Base-by-base conservation (phyloP, 805 yeast genomes). In the Teunomyces aglyptinius region DNA sequence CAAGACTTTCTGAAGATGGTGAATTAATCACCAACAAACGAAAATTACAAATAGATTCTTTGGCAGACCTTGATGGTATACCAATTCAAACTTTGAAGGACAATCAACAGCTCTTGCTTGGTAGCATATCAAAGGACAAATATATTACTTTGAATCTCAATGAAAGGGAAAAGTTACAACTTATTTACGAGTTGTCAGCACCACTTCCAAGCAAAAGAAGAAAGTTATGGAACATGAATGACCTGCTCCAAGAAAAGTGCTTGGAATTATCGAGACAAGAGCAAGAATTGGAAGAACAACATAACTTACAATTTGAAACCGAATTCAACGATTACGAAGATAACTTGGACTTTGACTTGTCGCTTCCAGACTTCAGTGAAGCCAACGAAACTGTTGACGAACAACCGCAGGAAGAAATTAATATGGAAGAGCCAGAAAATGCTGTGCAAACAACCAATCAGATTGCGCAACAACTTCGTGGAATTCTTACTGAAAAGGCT, bases 381-480 rank as follows among this genome's bases (percentile, higher is more conserved):
- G 63, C 39, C 8, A 36, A 36, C 16, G 18, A 19, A 7, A 36
- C 39, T 22, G 28, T 36, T 6, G 39, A 36, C 20, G 39, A 36
- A 2, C 39, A 36, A 16, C 39, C 39, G 31, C 27, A 47, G 28
- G 49, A 51, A 26, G 48, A 24, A 38, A 42, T 12, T 20, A 64
- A 58, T 24, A 50, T 58, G 45, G 60, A 59, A 16, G 53, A 49
- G 42, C 54, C 48, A 19, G 70, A 52, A 13, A 66, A 71, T 20
- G 64, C 70, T 22, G 71, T 82, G 3, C 68, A 72, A 49, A 67
- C 82, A 4, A 83, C 89, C 0, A 60, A 69, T 2, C 76, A 78
- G 51, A 72, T 85, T 6, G 88, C 86, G 0, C 60, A 60, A 8
- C 69, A 71, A 5, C 63, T 83, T 18, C 67, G 77, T 43, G 56